phyloP scores from a whole-genome alignment of 2,329 filamentous ascomycete species.

The Fusarium sp. region DNA sequence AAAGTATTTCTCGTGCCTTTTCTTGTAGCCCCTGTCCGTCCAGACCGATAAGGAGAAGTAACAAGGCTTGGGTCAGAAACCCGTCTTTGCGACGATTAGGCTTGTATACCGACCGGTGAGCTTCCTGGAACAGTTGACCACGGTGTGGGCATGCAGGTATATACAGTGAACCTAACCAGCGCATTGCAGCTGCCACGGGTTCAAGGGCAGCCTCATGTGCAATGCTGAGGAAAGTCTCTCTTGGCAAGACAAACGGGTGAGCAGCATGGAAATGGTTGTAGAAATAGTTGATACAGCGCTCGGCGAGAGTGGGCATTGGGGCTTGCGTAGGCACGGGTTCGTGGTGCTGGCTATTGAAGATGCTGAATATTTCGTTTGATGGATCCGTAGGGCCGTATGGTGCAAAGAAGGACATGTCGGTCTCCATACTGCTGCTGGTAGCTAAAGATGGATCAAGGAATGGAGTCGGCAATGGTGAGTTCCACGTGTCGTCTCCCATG shows the following conservation, averaged over 20 bases:
- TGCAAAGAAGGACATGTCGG: constrained; percentile 29
- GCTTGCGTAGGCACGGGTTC: constrained; percentile 34
- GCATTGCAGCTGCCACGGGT: constrained; percentile 65
- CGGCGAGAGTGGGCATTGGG: constrained; percentile 55
- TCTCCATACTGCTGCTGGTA: constrained; percentile 14
- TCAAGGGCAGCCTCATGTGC: constrained; percentile 62
- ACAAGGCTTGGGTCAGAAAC: constrained; percentile 80
- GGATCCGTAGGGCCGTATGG: constrained; percentile 41
- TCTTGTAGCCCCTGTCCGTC: constrained; percentile 81
- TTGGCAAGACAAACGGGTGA: constrained; percentile 70
- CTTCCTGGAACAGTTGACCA: constrained; percentile 69
- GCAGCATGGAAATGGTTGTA: constrained; percentile 69
- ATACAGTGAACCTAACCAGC: constrained; percentile 69
- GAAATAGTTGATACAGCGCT: constrained; percentile 69
- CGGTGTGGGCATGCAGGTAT: constrained; percentile 61
- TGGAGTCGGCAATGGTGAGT: constrained; percentile 39
- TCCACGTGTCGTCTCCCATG: constrained; percentile 28
- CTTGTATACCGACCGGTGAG: constrained; percentile 63
- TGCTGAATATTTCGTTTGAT: constrained; percentile 38
- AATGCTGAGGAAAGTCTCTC: constrained; percentile 61
- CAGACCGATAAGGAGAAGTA: constrained; percentile 81
- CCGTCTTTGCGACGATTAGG: constrained; percentile 63
- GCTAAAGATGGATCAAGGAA: constrained; percentile 18
- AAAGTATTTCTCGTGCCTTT: constrained; percentile 75
- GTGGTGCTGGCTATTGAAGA: constrained; percentile 35